Conservation (phyloP, 2,329 filamentous ascomycete genomes). For the Dactylellina haptotyla region DNA sequence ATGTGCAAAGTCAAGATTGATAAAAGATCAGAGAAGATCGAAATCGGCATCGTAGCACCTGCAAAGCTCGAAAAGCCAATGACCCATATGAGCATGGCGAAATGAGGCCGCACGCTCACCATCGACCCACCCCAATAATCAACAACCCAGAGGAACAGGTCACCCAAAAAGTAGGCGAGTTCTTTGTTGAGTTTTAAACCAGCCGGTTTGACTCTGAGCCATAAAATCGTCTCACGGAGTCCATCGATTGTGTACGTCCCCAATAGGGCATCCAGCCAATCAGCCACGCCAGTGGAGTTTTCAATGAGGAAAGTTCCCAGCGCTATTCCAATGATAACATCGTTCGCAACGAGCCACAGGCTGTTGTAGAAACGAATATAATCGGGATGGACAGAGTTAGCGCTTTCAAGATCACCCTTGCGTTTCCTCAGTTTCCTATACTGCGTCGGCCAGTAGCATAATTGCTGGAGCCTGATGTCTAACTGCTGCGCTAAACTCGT, state of each 20-base stretch:
- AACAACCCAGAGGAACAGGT: slow-evolving; percentile 97
- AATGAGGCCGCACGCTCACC: slow-evolving; percentile 72
- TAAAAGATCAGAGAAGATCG: slow-evolving; percentile 91
- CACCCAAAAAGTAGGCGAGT: slow-evolving; percentile 89
- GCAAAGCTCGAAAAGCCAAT: slow-evolving; percentile 95
- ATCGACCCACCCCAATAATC: slow-evolving; percentile 82
- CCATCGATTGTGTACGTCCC: slow-evolving; percentile 87
- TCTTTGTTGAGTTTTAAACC: slow-evolving; percentile 95
- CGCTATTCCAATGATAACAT: slow-evolving; percentile 97
- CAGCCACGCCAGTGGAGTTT: slow-evolving; percentile 84
- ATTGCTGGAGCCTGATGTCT: slow-evolving; percentile 95
- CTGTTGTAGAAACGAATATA: slow-evolving; percentile 99
- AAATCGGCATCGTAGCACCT: slow-evolving; percentile 95
- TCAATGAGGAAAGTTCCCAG: slow-evolving; percentile 97
- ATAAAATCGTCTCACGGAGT: slow-evolving; percentile 85
- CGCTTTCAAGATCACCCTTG: slow-evolving; percentile 92
- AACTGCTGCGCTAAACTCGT: slow-evolving; percentile 79
- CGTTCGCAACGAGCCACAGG: slow-evolving; percentile 96
- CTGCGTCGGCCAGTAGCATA: slow-evolving; percentile 98
- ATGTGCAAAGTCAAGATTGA: slow-evolving; percentile 94
- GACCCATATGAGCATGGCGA: slow-evolving; percentile 89
- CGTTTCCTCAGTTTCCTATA: slow-evolving; percentile 89
- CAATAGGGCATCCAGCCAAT: slow-evolving; percentile 71
- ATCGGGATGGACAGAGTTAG: slow-evolving; percentile 93
- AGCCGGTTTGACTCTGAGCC: slow-evolving; percentile 95